phyloP scores from a whole-genome alignment of 257 asterid species.

The Lycium barbarum region DNA sequence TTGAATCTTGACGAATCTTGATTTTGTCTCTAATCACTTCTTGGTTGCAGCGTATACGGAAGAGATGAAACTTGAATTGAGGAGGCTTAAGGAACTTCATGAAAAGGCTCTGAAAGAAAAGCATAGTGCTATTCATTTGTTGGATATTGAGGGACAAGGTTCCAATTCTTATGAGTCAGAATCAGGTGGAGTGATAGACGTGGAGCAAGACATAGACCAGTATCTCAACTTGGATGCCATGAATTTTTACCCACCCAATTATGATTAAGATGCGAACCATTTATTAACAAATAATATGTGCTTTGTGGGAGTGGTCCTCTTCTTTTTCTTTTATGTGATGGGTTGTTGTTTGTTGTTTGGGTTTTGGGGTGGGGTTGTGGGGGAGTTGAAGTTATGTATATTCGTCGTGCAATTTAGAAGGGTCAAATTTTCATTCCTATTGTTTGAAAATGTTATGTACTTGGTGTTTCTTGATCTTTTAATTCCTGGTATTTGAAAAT shows the following conservation, averaged over 20 bases:
- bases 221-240: conserved; percentile 34
- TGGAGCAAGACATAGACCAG: conserved; percentile 6
- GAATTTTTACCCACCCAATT: neutral
- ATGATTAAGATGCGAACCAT: neutral
- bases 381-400: neutral
- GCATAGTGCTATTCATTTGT: neutral
- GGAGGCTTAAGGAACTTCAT: conserved; percentile 19
- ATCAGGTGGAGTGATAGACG: neutral
- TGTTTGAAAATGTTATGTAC: too few species aligned
- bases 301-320: neutral
- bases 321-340: neutral
- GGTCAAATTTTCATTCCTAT: neutral
- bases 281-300: neutral
- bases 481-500: too few species aligned
- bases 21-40: neutral
- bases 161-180: neutral
- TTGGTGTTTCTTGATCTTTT: too few species aligned
- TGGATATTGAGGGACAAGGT: neutral
- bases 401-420: neutral
- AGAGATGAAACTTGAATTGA: conserved; percentile 28
- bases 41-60: conserved; percentile 26
- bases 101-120: neutral
- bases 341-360: neutral
- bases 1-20: neutral
- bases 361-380: neutral